Evolutionary conservation across 2,329 filamentous ascomycete genomes (phyloP), one percentile per base, ranked within the genome.

Genomic region (Ceratocystis variospora): DNA sequence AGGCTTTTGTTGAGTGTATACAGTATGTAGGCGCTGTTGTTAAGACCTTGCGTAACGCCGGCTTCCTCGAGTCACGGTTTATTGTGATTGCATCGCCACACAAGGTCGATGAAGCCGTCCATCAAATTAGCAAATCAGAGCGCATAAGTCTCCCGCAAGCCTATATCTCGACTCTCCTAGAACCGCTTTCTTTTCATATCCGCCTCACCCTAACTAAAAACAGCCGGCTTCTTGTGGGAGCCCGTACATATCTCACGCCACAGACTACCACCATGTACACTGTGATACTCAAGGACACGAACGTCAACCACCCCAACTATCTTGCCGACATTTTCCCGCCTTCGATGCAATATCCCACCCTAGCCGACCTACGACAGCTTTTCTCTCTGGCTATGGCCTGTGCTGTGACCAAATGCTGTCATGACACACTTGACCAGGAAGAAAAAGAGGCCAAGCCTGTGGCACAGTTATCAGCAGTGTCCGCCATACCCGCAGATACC

Each of bases 151-250:
- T 5, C 74, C 77, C 37, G 75, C 78, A 50, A 71, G 75, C 50
- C 74, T 77, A 68, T 57, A 64, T 70, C n/a, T 63, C 61, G 63
- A 48, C 37, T 28, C 63, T 68, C 8, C 44, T 68, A 15, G 63
- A 68, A 19, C 69, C 68, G 31, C 64, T 68, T 19, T 53, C 75
- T 22, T 77, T 76, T 67, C 63, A 70, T 71, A 76, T 81, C 64
- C 76, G 79, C 46, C 70, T 83, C 12, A 74, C 72, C 41, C 74
- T 84, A 63, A 77, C 79, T 1, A 76, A 79, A 0, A 73, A 76
- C 15, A 72, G 73, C 2, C 74, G 75, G 7, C 69, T 83, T 31
- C 74, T 75, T 46, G 74, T 83, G 68, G 76, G 76, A 45, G 77
- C 77, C 55, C 76, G 76, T 28, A 80, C 80, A 0, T 76, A 76